Conservation (phyloP, 1,284 basidiomycete species). For the Bjerkandera adusta region DNA sequence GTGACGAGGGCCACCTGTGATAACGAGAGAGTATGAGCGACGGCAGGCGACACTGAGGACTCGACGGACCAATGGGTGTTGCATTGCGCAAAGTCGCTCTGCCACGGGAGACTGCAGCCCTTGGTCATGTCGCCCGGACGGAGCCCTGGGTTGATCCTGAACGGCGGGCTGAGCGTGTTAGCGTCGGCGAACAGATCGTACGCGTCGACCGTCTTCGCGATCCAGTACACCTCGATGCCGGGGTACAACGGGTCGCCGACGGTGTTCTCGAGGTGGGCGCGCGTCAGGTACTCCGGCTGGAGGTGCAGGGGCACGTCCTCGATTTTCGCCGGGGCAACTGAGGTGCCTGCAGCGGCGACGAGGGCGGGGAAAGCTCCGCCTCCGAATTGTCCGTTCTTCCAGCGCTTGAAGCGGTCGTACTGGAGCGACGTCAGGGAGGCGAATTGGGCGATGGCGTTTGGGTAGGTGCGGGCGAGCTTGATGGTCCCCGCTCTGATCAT, state of each 20-base stretch:
- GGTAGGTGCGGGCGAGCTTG: neutral
- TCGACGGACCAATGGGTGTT: constrained; percentile 18
- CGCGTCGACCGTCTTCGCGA: constrained; percentile 9
- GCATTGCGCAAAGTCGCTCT: constrained; percentile 20
- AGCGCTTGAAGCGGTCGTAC: constrained; percentile 29
- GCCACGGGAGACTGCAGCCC: constrained; percentile 22
- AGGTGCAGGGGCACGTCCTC: constrained; percentile 17
- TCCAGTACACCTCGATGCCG: constrained; percentile 23
- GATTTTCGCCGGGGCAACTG: constrained; percentile 2
- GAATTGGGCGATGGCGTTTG: constrained; percentile 17
- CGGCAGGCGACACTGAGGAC: neutral
- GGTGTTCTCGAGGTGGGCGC: constrained; percentile 29
- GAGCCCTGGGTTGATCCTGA: constrained; percentile 16
- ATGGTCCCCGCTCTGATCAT: constrained; percentile 1
- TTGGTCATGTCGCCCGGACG: constrained; percentile 16
- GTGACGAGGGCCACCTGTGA: constrained; percentile 18
- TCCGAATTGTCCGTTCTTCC: constrained; percentile 27
- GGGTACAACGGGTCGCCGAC: constrained; percentile 34
- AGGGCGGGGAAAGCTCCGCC: constrained; percentile 5
- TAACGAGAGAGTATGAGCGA: neutral
- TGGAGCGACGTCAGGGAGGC: constrained; percentile 31
- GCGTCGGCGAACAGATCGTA: constrained; percentile 1
- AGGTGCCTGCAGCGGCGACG: neutral
- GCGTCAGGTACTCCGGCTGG: constrained; percentile 27
- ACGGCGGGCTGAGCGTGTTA: constrained; percentile 11